A percentile compares a stretch with the other conserved stretches of the same genome.
phyloP scores from a whole-genome alignment of 1,139 yeast genomes.

The Hemisphaericaspora xylofermentans region DNA sequence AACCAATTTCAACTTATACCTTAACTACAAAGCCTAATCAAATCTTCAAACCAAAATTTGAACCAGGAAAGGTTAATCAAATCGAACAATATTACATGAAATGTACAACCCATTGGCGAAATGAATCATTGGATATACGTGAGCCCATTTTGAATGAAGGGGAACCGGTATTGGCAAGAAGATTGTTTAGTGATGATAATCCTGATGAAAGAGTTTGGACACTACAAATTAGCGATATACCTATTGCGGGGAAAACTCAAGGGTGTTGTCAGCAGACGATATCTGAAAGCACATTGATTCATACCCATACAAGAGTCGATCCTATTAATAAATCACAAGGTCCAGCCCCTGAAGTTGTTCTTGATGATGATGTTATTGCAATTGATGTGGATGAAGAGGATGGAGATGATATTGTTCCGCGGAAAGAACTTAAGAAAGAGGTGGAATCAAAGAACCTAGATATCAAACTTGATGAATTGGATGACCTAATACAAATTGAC shows the following conservation, averaged over 20 bases:
- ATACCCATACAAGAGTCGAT: conserved; percentile 34
- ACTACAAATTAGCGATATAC: conserved; percentile 73
- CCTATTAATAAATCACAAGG: too few relatives aligned
- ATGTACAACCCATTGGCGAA: conserved; percentile 45
- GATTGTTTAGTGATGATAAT: conserved; percentile 31
- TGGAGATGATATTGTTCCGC: not conserved
- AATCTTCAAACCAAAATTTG: conserved; percentile 46
- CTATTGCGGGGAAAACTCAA: conserved; percentile 81
- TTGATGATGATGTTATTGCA: conserved; percentile 9
- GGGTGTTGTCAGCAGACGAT: conserved; percentile 63
- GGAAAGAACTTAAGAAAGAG: conserved; percentile 1
- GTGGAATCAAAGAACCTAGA: conserved; percentile 4
- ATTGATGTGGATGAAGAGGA: conserved; percentile 10
- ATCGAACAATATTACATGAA: conserved; percentile 49
- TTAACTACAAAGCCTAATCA: conserved; percentile 43
- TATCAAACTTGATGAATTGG: conserved; percentile 6
- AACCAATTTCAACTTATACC: conserved; percentile 44
- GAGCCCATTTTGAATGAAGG: conserved; percentile 24
- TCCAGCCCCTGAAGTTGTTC: not conserved
- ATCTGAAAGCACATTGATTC: conserved; percentile 62
- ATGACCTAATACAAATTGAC: conserved; percentile 8
- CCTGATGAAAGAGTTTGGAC: conserved; percentile 53
- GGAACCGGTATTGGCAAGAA: conserved; percentile 24
- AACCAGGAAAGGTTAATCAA: conserved; percentile 52
- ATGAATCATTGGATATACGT: conserved; percentile 28